Conservation (phyloP, 345 rosid species). For the Bretschneidera sinensis region DNA sequence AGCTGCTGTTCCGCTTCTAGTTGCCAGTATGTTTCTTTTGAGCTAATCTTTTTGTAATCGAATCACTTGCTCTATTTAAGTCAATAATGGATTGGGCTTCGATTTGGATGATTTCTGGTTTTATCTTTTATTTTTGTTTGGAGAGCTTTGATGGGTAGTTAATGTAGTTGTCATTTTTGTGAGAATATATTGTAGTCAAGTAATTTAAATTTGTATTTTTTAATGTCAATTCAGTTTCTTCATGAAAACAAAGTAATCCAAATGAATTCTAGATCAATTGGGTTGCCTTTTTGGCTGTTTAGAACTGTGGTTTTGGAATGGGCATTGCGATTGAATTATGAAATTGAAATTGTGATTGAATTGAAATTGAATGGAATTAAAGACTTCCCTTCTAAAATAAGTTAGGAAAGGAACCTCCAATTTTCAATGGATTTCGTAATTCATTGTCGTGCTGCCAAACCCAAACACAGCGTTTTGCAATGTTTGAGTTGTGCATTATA, state of each 20-base stretch:
- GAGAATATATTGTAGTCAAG: too few relatives aligned
- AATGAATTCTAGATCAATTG: too few relatives aligned
- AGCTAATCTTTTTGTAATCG: too few relatives aligned
- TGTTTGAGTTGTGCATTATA: neutral
- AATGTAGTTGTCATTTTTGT: neutral
- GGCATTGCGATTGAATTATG: neutral
- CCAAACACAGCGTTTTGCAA: neutral
- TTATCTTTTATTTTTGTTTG: too few relatives aligned
- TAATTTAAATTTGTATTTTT: too few relatives aligned
- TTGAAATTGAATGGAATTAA: too few relatives aligned
- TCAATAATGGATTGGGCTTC: neutral
- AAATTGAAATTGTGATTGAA: neutral
- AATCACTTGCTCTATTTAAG: neutral
- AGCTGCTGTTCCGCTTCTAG: slow-evolving; percentile 81
- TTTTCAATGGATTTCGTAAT: neutral
- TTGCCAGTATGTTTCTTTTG: slow-evolving; percentile 46
- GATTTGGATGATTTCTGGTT: neutral
- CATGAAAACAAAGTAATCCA: neutral
- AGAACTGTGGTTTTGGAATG: neutral
- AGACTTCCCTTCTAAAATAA: neutral
- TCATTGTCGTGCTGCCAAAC: neutral
- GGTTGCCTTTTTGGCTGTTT: too few relatives aligned
- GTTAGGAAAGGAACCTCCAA: neutral
- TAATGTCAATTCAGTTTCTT: too few relatives aligned
- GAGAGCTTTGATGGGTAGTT: neutral